These are phyloP conservation scores for Puccinia hordei DNA, from an alignment of 1,284 basidiomycete genomes.

Conservation along the genomic window DNA sequence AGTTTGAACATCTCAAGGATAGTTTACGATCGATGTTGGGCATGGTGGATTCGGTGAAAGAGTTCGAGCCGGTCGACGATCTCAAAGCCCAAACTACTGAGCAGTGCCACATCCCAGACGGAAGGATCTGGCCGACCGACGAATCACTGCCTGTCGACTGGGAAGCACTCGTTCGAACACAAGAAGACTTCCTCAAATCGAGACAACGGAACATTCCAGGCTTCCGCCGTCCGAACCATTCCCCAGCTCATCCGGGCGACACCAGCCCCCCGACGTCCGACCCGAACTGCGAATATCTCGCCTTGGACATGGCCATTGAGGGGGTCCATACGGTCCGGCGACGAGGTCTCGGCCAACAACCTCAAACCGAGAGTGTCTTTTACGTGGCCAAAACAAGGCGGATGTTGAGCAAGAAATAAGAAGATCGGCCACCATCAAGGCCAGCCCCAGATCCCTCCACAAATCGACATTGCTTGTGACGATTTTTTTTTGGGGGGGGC, in stretches of 20 bases:
- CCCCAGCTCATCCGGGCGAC: background rate
- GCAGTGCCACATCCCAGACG: background rate
- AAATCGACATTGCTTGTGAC: no score
- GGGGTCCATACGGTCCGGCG: constrained; percentile 9
- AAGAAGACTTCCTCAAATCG: constrained; percentile 10
- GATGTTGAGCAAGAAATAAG: no score
- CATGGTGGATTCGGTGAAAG: constrained; percentile 22
- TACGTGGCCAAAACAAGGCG: constrained; percentile 9
- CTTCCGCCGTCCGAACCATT: background rate
- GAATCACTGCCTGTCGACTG: constrained; percentile 26
- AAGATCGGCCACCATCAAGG: no score
- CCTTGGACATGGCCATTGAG: constrained; percentile 19
- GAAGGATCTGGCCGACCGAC: constrained; percentile 9
- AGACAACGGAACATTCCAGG: constrained; percentile 1
- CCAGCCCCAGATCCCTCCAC: no score
- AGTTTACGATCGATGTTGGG: constrained; percentile 13
- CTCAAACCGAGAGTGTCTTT: background rate
- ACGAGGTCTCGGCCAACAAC: constrained; percentile 28
- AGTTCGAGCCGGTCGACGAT: background rate
- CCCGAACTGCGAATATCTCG: background rate
- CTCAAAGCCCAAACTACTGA: background rate
- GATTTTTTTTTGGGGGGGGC: no score
- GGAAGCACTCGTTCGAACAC: background rate
- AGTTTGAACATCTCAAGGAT: background rate
- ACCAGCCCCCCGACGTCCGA: background rate